These are phyloP conservation scores for Aspergillus ellipticus DNA, from an alignment of 495 filamentous ascomycete species.

Conservation along the genomic window DNA sequence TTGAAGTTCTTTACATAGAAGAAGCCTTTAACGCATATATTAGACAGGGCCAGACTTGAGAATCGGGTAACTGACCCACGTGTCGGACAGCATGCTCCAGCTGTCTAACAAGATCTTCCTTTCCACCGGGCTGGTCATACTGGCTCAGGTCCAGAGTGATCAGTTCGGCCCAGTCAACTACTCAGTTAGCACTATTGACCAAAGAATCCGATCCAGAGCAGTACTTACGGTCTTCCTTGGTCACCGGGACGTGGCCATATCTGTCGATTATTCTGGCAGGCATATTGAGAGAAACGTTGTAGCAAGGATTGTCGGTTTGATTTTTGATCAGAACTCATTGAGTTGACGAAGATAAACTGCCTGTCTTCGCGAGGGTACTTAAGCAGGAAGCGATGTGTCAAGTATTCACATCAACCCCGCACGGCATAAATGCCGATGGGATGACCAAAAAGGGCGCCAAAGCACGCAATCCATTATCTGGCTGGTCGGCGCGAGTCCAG, in stretches of 20 bases:
- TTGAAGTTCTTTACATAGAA: slow-evolving; percentile 56
- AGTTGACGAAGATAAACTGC: too few species aligned
- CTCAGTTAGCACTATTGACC: slow-evolving; percentile 2
- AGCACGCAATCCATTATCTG: slow-evolving; percentile 32
- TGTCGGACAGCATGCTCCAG: slow-evolving; percentile 55
- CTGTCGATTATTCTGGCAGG: slow-evolving; percentile 39
- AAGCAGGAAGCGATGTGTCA: background rate
- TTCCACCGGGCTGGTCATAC: slow-evolving; percentile 50
- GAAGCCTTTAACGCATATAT: slow-evolving; percentile 34
- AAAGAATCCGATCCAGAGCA: background rate
- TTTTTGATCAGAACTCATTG: background rate
- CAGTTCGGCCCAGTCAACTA: slow-evolving; percentile 54
- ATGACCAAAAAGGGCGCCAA: background rate
- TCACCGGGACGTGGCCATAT: slow-evolving; percentile 48
- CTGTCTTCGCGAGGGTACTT: background rate
- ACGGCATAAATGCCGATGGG: background rate
- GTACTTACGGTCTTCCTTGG: slow-evolving; percentile 41
- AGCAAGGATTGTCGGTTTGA: background rate
- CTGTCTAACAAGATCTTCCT: slow-evolving; percentile 50
- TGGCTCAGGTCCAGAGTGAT: slow-evolving; percentile 51
- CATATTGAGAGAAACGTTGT: slow-evolving; percentile 23
- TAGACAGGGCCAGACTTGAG: background rate
- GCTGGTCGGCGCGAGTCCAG: background rate
- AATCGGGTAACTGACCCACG: slow-evolving; percentile 34
- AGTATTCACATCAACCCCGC: background rate